These are phyloP conservation scores for Cokeromyces recurvatus DNA, from an alignment of 371 early-diverging fungal genomes.

Conservation along the genomic window DNA sequence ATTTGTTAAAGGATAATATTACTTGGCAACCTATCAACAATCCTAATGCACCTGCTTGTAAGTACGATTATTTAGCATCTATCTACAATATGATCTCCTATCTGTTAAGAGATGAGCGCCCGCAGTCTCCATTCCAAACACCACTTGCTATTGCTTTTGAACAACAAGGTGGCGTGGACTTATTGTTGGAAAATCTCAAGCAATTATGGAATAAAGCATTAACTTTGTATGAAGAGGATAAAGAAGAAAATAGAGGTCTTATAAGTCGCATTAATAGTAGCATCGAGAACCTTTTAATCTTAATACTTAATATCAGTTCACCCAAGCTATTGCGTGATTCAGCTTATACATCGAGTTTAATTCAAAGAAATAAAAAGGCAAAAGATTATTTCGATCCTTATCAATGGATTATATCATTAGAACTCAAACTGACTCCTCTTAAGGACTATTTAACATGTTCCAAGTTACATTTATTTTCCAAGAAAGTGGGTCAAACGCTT, in stretches of 20 bases:
- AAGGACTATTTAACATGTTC: conserved; percentile 41
- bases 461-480: conserved; percentile 38
- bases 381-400: conserved; percentile 65
- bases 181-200: conserved; percentile 50
- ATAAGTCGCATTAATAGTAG: conserved; percentile 28
- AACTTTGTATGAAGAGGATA: conserved; percentile 19
- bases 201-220: conserved; percentile 50
- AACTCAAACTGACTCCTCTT: conserved; percentile 48
- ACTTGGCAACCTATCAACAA: conserved; percentile 38
- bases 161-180: conserved; percentile 56
- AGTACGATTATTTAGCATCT: conserved; percentile 50
- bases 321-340: conserved; percentile 67
- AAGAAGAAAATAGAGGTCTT: not conserved
- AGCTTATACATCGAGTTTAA: conserved; percentile 53
- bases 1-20: conserved; percentile 49
- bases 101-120: conserved; percentile 53
- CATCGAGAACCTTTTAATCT: conserved; percentile 58
- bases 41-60: conserved; percentile 32
- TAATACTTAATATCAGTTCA: conserved; percentile 58
- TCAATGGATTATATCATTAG: conserved; percentile 60
- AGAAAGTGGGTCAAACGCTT: conserved; percentile 45
- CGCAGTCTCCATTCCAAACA: conserved; percentile 64
- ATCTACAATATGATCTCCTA: conserved; percentile 47
- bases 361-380: conserved; percentile 53
- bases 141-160: conserved; percentile 67